phyloP scores from a whole-genome alignment of 345 rosid species.

The Eucalyptus virginea region DNA sequence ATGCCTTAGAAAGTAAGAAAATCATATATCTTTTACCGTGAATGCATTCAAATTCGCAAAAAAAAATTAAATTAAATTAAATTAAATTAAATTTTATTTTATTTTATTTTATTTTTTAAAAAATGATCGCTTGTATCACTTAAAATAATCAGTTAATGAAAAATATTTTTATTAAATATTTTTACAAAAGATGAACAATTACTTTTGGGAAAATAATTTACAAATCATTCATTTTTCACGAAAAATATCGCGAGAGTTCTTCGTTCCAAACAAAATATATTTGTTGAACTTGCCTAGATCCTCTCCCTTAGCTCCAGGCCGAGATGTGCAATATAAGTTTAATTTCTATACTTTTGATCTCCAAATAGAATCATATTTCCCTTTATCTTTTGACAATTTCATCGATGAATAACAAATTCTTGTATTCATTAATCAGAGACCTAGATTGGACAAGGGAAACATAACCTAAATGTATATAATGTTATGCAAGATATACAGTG shows the following conservation, averaged over 20 bases:
- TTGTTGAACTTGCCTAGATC: background rate
- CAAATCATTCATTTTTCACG: accelerated
- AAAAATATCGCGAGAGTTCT: accelerated
- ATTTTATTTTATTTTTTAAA: background rate
- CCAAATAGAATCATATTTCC: background rate
- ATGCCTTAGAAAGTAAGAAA: background rate
- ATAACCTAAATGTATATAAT: background rate
- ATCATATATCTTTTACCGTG: background rate
- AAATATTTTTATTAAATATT: background rate
- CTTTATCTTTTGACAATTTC: background rate
- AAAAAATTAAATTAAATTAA: no score
- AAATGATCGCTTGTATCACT: background rate
- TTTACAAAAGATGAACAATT: background rate
- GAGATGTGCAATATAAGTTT: background rate
- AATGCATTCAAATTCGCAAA: background rate
- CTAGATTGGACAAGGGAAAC: background rate
- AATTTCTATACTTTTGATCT: background rate
- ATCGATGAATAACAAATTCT: background rate
- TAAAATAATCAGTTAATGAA: background rate
- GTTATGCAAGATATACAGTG: background rate
- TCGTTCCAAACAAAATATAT: background rate
- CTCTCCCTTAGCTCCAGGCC: background rate
- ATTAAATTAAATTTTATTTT: no score
- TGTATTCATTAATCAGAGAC: background rate
- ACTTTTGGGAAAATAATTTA: background rate